A percentile compares a stretch with the other conserved stretches of the same genome.
Evolutionary conservation across 306 rosid genomes (phyloP).

Genomic region (Cicer arietinum): DNA sequence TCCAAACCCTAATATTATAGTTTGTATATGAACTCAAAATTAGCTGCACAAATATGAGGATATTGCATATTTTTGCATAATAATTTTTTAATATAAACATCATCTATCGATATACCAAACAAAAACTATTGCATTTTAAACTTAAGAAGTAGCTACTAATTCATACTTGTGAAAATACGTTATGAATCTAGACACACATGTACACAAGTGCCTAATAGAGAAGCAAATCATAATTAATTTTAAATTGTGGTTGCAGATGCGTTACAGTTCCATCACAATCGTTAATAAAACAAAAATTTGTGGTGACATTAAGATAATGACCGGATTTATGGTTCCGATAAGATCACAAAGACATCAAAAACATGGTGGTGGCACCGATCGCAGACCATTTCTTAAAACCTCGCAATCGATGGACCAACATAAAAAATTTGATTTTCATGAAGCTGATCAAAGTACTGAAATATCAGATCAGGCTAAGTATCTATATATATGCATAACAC

Average conservation of each 20-base stretch:
- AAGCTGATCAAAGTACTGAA: not conserved
- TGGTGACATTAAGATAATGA: not conserved
- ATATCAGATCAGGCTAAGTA: conserved; percentile 28
- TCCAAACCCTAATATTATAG: conserved; percentile 34
- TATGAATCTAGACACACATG: not conserved
- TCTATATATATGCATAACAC: not conserved
- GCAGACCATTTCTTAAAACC: not conserved
- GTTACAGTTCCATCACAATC: not conserved
- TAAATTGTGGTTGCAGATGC: not conserved
- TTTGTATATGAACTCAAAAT: not conserved
- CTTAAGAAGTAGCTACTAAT: conserved; percentile 5
- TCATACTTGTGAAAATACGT: conserved; percentile 15
- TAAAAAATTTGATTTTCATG: conserved; percentile 2
- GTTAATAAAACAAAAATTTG: not conserved
- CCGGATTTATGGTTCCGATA: not conserved
- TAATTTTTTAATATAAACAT: not conserved
- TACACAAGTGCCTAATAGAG: conserved; percentile 1
- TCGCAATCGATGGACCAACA: not conserved
- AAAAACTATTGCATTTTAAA: not conserved
- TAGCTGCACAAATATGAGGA: not conserved
- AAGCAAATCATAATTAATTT: not conserved
- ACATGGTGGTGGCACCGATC: not conserved
- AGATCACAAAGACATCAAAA: not conserved
- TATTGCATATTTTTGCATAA: not conserved
- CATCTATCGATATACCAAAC: not conserved